Percentiles rank a stretch among this genome's conserved stretches.
Conservation (phyloP, 305 asterid genomes). For the Fraxinus xanthoxyloides region DNA sequence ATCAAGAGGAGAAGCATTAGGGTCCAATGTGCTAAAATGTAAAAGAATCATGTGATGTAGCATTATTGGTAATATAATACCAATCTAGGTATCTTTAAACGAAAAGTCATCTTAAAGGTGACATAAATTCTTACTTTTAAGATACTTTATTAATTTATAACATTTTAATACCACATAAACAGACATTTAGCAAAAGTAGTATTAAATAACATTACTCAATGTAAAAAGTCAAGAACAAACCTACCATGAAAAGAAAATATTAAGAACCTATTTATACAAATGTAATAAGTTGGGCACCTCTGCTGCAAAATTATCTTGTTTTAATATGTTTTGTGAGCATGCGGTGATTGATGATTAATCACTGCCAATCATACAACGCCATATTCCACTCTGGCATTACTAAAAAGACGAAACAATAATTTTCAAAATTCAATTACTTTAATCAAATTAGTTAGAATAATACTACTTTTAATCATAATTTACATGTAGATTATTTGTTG, state of each 20-base stretch:
- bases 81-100: no score
- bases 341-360: neutral
- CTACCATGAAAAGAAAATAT: neutral
- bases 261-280: neutral
- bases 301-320: neutral
- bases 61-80: no score
- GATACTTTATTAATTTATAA: no score
- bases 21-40: no score
- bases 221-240: neutral
- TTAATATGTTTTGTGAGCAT: neutral
- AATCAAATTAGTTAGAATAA: no score
- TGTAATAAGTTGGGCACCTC: neutral
- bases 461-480: no score
- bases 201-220: no score
- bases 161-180: no score
- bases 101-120: no score
- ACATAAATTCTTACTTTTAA: no score
- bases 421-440: neutral
- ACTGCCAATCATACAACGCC: neutral
- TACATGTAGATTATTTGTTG: no score
- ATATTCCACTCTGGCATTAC: slow-evolving; percentile 9
- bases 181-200: neutral
- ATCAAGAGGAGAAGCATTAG: no score
- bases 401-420: neutral
- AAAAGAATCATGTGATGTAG: neutral